Percentiles rank a stretch among this genome's conserved stretches.
These are phyloP conservation scores for Backusella sp. DNA, from an alignment of 192 early-diverging fungal species.

Conservation along the genomic window DNA sequence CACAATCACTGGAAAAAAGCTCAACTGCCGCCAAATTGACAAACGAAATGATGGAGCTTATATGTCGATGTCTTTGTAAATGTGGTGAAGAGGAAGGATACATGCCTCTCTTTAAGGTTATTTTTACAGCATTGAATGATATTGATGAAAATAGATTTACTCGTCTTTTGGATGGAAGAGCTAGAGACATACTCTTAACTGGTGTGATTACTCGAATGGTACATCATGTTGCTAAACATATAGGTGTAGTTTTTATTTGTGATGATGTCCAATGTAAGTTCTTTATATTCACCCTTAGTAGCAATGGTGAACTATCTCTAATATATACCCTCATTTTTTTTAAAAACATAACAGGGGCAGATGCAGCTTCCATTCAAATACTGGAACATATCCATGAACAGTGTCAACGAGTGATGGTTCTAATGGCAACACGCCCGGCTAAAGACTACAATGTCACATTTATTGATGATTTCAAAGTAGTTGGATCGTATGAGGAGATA, in stretches of 20 bases:
- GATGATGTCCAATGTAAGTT: slow-evolving; percentile 53
- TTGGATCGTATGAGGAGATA: slow-evolving; percentile 33
- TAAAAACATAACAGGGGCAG: slow-evolving; percentile 39
- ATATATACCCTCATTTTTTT: background rate
- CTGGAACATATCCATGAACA: slow-evolving; percentile 45
- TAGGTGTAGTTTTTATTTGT: slow-evolving; percentile 40
- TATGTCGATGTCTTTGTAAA: slow-evolving; percentile 38
- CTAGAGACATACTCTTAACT: slow-evolving; percentile 39
- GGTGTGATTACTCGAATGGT: slow-evolving; percentile 39
- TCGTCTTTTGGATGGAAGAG: slow-evolving; percentile 16
- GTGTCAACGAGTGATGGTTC: slow-evolving; percentile 37
- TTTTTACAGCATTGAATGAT: slow-evolving; percentile 34
- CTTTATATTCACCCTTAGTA: background rate
- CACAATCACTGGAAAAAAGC: background rate
- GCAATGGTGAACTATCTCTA: background rate
- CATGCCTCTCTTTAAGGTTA: slow-evolving; percentile 30
- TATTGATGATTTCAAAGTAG: slow-evolving; percentile 18
- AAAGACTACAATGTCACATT: slow-evolving; percentile 36
- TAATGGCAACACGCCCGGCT: slow-evolving; percentile 42
- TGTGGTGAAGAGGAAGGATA: slow-evolving; percentile 36
- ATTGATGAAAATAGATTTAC: slow-evolving; percentile 40
- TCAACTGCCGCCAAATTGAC: slow-evolving; percentile 17
- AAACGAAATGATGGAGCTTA: slow-evolving; percentile 17
- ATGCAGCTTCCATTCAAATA: slow-evolving; percentile 38
- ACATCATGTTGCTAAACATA: slow-evolving; percentile 33